Evolutionary conservation across 257 asterid species (phyloP).

Genomic region (Cruciata laevipes): DNA sequence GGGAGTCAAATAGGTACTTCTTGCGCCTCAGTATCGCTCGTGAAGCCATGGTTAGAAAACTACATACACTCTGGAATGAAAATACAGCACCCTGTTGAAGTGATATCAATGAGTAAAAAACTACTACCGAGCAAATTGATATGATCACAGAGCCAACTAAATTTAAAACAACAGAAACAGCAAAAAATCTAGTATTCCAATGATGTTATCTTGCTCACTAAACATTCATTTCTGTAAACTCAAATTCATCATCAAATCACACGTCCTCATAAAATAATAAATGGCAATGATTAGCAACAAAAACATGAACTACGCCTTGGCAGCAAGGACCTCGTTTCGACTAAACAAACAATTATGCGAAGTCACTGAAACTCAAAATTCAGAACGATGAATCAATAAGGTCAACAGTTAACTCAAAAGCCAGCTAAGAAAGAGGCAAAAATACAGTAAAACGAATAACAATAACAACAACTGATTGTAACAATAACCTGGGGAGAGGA

Average conservation of each 20-base stretch:
- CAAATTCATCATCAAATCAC: background rate
- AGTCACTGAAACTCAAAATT: too few relatives aligned
- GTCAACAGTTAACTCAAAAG: background rate
- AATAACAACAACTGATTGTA: background rate
- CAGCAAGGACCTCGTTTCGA: too few relatives aligned
- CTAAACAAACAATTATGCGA: background rate
- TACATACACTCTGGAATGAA: slow-evolving; percentile 27
- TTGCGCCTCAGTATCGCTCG: slow-evolving; percentile 62
- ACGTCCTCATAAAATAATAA: background rate
- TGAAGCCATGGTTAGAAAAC: slow-evolving; percentile 59
- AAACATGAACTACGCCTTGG: background rate
- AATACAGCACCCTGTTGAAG: slow-evolving; percentile 6
- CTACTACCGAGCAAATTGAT: background rate
- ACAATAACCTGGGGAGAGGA: background rate
- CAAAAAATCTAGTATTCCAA: background rate
- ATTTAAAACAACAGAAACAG: background rate
- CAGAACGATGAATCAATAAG: background rate
- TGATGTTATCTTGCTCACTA: background rate
- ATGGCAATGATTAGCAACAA: background rate
- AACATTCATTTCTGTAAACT: background rate
- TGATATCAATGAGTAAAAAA: background rate
- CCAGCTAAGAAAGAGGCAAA: background rate
- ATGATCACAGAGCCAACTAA: background rate
- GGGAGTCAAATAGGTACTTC: slow-evolving; percentile 43
- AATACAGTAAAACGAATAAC: background rate